Base-by-base conservation (phyloP, 768 basidiomycete species). In the Tricholoma matsutake region DNA sequence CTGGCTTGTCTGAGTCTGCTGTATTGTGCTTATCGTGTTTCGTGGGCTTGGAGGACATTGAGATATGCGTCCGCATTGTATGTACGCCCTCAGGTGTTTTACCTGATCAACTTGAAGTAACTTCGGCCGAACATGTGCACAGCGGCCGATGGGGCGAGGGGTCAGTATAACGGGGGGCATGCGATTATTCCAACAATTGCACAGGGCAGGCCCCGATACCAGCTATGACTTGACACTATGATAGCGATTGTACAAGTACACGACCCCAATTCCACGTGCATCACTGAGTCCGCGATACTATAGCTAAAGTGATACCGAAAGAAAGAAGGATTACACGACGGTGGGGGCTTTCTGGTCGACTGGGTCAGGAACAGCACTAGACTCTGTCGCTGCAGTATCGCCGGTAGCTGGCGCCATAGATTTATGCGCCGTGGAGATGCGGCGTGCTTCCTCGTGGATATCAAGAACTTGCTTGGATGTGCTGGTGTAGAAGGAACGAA, bases 401-500 rank as follows among this genome's bases (percentile, higher is more conserved):
- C 25, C 55, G 18, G 57, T 28, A 47, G 25, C 25, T 59, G 41
- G 32, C 55, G 28, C 29, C 16, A 32, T 25, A 34, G 43, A 13
- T n/a, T 60, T 55, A 25, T 31, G 57, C 43, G 78, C 73, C 28
- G 81, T 82, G 28, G 87, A 85, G 68, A 98, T 92, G 31, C 96
- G 86, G 61, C 81, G 78, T 2, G 96, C 96, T 75, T 98, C 96
- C 69, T 95, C 92, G 70, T 97, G 95, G 53, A 98, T 95, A 70
- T 98, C 95, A 18, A 83, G 68, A 28, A 93, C 87, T 73, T 96
- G 92, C 78, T 97, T 98, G 18, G 87, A 81, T 7, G 94, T 96
- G 47, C 76, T 75, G 13, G 96, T 96, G 79, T 97, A 98, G 79
- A 97, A 98, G 1, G 75, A 68, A 29, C 78, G 74, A 60, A 97